Percentiles rank a stretch among this genome's conserved stretches.
Evolutionary conservation across 768 basidiomycete genomes (phyloP).

Genomic region (Macrocybe gigantea): DNA sequence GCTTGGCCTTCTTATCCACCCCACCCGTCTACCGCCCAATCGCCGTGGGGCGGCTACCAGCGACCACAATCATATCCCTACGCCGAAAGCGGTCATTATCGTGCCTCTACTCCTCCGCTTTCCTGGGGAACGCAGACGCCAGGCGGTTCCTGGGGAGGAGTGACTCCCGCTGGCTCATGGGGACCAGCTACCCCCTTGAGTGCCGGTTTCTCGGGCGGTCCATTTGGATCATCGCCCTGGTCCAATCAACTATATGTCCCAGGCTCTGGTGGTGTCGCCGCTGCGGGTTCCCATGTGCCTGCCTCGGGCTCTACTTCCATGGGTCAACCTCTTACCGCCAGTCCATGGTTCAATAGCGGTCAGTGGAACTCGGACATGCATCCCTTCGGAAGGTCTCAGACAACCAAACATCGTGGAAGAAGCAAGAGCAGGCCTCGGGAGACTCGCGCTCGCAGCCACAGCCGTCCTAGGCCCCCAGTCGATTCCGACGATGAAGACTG

Average conservation of each 20-base stretch:
- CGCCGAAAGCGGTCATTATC: not conserved
- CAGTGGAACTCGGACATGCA: conserved; percentile 2
- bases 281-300: not conserved
- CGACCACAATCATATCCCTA: conserved; percentile 3
- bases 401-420: no score
- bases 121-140: conserved; percentile 16
- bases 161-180: conserved; percentile 14
- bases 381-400: no score
- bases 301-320: conserved; percentile 1
- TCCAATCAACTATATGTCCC: not conserved
- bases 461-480: no score
- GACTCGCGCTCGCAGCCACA: no score
- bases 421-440: no score
- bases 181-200: conserved; percentile 11
- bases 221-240: no score
- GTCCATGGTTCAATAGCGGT: conserved; percentile 15
- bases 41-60: conserved; percentile 13
- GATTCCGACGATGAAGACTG: no score
- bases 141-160: conserved; percentile 12
- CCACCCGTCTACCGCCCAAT: conserved; percentile 5
- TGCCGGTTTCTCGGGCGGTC: not conserved
- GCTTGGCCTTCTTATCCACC: not conserved
- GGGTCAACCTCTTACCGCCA: conserved; percentile 17
- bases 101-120: conserved; percentile 10
- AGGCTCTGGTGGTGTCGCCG: conserved; percentile 3